A percentile compares a stretch with the other conserved stretches of the same genome.
Evolutionary conservation across 371 early-diverging fungal species (phyloP).

Genomic region (Syncephalis fuscata): DNA sequence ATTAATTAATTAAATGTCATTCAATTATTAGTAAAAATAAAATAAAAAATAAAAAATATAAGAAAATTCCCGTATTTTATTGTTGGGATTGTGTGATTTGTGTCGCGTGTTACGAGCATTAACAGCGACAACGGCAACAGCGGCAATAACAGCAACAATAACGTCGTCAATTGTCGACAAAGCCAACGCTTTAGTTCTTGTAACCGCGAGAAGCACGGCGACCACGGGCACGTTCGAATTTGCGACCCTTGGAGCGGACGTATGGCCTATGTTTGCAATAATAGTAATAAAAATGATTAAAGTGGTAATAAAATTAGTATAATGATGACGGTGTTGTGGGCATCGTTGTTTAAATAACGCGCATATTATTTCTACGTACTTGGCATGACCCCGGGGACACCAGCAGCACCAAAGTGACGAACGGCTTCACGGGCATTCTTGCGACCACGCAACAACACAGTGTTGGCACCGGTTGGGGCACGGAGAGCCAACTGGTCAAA

Average conservation of each 20-base stretch:
- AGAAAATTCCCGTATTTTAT: too few species aligned
- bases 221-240: constrained; percentile 98
- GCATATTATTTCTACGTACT: constrained; percentile 17
- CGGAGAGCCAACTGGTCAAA: constrained; percentile 97
- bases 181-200: constrained; percentile 45
- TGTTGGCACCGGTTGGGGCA: constrained; percentile 92
- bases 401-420: constrained; percentile 88
- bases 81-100: too few species aligned
- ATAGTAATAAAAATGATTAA: background rate
- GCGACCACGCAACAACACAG: constrained; percentile 87
- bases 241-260: constrained; percentile 97
- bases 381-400: constrained; percentile 70
- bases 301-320: background rate
- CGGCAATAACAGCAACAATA: too few species aligned
- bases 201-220: constrained; percentile 91
- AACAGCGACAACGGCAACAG: too few species aligned
- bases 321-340: background rate
- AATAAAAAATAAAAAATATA: too few species aligned
- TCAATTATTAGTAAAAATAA: too few species aligned
- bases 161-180: too few species aligned
- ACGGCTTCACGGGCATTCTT: constrained; percentile 85
- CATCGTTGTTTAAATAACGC: background rate
- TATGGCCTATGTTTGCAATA: constrained; percentile 56
- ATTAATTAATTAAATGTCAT: too few species aligned
- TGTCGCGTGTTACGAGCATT: too few species aligned